phyloP scores from a whole-genome alignment of 2,329 filamentous ascomycete genomes.

The Stenocarpella maydis region DNA sequence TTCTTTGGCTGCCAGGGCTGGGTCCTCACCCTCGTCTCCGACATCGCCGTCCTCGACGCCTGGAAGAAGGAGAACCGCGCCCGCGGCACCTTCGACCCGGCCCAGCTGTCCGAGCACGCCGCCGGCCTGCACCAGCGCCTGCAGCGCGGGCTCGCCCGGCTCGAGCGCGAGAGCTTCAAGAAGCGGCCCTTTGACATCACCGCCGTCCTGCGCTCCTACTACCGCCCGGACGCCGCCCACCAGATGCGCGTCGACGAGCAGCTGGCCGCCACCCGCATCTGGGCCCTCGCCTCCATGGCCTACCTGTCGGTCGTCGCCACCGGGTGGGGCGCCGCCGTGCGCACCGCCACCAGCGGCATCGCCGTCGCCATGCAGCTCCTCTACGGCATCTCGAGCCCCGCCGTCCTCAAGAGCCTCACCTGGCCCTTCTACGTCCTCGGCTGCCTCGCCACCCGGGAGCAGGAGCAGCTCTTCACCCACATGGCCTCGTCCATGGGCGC shows the following conservation, averaged over 20 bases:
- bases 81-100: conserved; percentile 51
- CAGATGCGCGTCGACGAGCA: conserved; percentile 34
- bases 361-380: conserved; percentile 38
- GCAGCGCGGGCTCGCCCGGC: conserved; percentile 28
- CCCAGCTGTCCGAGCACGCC: conserved; percentile 32
- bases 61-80: conserved; percentile 58
- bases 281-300: conserved; percentile 41
- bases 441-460: conserved; percentile 39
- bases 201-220: conserved; percentile 31
- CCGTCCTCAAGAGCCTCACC: conserved; percentile 40
- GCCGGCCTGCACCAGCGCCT: conserved; percentile 37
- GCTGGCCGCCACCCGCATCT: conserved; percentile 40
- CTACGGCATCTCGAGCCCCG: conserved; percentile 36
- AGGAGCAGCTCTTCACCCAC: conserved; percentile 39
- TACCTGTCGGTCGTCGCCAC: conserved; percentile 41
- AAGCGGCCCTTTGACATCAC: conserved; percentile 36
- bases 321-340: conserved; percentile 38
- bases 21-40: conserved; percentile 59
- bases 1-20: conserved; percentile 63
- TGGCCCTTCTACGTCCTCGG: conserved; percentile 44
- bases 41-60: conserved; percentile 59
- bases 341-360: conserved; percentile 38
- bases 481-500: conserved; percentile 39
- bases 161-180: conserved; percentile 36
- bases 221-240: conserved; percentile 24